Evolutionary conservation across 1,284 basidiomycete species (phyloP), one percentile per base, ranked within the genome.

Genomic region (Ustilago tritici): DNA sequence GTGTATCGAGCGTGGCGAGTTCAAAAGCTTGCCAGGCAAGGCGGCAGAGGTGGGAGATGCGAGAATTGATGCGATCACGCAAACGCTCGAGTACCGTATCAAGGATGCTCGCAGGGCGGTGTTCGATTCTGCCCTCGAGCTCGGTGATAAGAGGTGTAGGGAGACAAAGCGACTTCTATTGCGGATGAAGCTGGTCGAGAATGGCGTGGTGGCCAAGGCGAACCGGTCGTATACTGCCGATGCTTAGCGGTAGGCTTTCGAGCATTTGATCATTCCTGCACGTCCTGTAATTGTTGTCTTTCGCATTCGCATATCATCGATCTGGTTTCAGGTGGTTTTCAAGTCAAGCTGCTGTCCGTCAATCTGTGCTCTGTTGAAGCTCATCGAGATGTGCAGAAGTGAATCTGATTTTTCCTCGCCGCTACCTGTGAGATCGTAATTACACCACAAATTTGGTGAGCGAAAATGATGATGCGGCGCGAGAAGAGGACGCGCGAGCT

Each of bases 21-120:
- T 95, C 71, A 90, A 91, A 78, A 93, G 90, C 5, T 88, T 93
- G 14, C 91, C 95, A 23, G 93, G 64, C 10, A 75, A 71, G 91
- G 54, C 93, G 93, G 92, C 90, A 90, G 17, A 94, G 94, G 82
- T 93, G 92, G 28, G 92, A 91, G 91, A 89, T 89, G 1, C 87
- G 92, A 17, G 89, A 90, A 91, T 95, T 41, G 93, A 70, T 40
- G 36, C 40, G 36, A 56, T 55, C 23, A 34, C 55, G 14, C 50
- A 92, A 91, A 91, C 93, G 47, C 84, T 95, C 57, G 90, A 91
- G 83, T 92, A 92, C 15, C 91, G 90, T 83, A 90, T 91, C 80
- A 91, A 89, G 8, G 92, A 95, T 80, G 90, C 91, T 70, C 89
- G 93, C 0, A 89, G 90, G 4, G 91, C 91, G 58, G 87, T 95